These are phyloP conservation scores for Ganoderma lingzhi DNA, from an alignment of 1,284 basidiomycete genomes.

Conservation along the genomic window DNA sequence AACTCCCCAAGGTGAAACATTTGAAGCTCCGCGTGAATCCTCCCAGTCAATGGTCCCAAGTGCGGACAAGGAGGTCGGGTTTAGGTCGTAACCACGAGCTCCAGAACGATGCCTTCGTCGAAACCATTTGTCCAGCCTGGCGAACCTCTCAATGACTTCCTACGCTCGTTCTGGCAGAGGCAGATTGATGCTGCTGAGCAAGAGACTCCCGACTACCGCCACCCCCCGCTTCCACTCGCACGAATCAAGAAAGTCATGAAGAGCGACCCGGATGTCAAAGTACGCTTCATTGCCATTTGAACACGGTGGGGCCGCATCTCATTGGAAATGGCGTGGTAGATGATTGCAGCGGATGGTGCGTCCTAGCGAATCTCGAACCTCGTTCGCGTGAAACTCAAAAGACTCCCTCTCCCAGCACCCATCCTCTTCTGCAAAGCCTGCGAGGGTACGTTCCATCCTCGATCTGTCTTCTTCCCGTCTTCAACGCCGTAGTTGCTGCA, in stretches of 20 bases:
- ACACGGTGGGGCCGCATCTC: too few relatives aligned
- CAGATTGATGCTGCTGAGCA: conserved; percentile 84
- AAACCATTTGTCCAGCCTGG: conserved; percentile 73
- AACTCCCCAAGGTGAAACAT: accelerated
- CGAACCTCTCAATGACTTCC: conserved; percentile 79
- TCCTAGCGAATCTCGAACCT: conserved; percentile 15
- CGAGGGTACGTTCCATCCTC: conserved; percentile 75
- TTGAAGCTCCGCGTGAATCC: conserved; percentile 18
- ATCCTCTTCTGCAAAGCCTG: conserved; percentile 96
- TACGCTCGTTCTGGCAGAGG: conserved; percentile 85
- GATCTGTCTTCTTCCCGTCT: conserved; percentile 15
- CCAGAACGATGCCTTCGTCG: conserved; percentile 33
- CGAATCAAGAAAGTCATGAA: conserved; percentile 99
- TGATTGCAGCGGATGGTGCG: conserved; percentile 94
- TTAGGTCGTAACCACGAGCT: conserved; percentile 1
- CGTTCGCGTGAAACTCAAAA: conserved; percentile 20
- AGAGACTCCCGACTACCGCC: conserved; percentile 85
- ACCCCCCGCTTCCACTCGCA: conserved; percentile 87
- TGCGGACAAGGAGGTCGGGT: conserved; percentile 6
- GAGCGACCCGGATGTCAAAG: conserved; percentile 95
- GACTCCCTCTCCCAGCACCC: conserved; percentile 63
- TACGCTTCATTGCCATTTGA: conserved; percentile 52
- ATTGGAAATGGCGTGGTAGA: conserved; percentile 56
- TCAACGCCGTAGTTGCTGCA: not conserved
- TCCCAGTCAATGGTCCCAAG: conserved; percentile 10